A percentile compares a stretch with the other conserved stretches of the same genome.
phyloP scores from a whole-genome alignment of 2,329 filamentous ascomycete genomes.

The Paramyrothecium sp. region DNA sequence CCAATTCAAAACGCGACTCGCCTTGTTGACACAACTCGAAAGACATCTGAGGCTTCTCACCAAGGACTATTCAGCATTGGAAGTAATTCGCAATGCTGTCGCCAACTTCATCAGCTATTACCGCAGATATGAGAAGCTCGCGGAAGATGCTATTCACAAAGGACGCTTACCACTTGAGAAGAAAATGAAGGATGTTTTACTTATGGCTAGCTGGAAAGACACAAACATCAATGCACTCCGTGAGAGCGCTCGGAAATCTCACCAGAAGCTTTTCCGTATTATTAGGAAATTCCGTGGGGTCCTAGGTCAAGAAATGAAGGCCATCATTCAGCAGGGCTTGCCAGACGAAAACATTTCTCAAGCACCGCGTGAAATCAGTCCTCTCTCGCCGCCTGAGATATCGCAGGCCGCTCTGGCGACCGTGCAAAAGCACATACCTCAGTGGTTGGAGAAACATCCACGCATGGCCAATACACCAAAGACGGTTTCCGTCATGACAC shows the following conservation, averaged over 20 bases:
- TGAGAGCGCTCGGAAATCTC: constrained; percentile 86
- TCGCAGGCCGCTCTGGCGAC: constrained; percentile 12
- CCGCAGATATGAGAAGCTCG: constrained; percentile 64
- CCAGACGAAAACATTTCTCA: constrained; percentile 43
- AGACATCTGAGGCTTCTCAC: constrained; percentile 64
- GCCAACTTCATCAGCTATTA: constrained; percentile 78
- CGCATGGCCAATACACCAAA: constrained; percentile 69
- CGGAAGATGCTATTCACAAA: constrained; percentile 62
- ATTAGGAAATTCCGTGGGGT: constrained; percentile 85
- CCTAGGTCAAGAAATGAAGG: constrained; percentile 72
- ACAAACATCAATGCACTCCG: constrained; percentile 88
- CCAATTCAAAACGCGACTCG: constrained; percentile 73
- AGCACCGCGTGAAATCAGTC: constrained; percentile 2
- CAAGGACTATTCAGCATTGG: constrained; percentile 57
- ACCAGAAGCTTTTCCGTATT: constrained; percentile 87
- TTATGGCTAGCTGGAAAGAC: constrained; percentile 96
- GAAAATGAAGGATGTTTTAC: constrained; percentile 87
- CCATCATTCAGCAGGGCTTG: constrained; percentile 59
- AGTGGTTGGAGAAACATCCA: constrained; percentile 47
- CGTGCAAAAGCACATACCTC: constrained; percentile 26
- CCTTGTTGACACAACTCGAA: constrained; percentile 64
- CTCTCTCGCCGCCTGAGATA: constrained; percentile 6
- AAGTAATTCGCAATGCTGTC: constrained; percentile 62
- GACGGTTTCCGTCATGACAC: constrained; percentile 74
- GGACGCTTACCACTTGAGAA: constrained; percentile 81